These are phyloP conservation scores for Tephrocybe sp. DNA, from an alignment of 768 basidiomycete genomes.

Conservation along the genomic window DNA sequence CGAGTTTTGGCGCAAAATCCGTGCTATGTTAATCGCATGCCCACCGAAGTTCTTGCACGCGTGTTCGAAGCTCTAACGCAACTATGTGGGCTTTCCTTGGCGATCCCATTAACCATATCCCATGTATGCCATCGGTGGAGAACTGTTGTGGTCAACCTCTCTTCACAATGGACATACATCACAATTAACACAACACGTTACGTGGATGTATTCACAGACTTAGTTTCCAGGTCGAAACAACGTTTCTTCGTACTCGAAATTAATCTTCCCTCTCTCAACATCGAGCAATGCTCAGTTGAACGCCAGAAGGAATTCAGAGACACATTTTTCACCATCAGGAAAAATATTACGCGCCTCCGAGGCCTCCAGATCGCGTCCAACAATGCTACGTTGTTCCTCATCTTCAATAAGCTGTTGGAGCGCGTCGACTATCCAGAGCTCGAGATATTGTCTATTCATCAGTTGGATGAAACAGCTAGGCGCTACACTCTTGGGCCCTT, in stretches of 20 bases:
- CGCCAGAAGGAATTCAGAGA: conserved; percentile 4
- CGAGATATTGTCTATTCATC: not conserved
- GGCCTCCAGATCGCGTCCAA: not conserved
- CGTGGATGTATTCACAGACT: conserved; percentile 2
- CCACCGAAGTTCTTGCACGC: conserved; percentile 4
- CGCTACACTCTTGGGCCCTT: conserved; percentile 8
- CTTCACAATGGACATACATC: conserved; percentile 6
- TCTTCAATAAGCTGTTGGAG: conserved; percentile 3
- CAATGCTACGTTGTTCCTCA: conserved; percentile 2
- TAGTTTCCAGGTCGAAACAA: conserved; percentile 10
- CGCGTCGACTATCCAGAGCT: not conserved
- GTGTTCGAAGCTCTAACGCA: conserved; percentile 1
- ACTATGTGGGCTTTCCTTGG: not conserved
- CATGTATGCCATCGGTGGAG: not conserved
- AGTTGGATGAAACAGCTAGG: not conserved
- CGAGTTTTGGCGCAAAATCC: not conserved
- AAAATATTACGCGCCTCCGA: not conserved
- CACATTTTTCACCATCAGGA: conserved; percentile 2
- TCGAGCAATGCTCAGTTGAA: not conserved
- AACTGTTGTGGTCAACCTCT: not conserved
- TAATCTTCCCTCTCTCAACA: not conserved
- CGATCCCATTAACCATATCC: not conserved
- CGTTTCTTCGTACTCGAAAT: not conserved
- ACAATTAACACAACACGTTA: conserved; percentile 3
- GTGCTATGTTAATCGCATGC: conserved; percentile 1